Conservation (phyloP, 106 monocot genomes). For the Acorus gramineus region DNA sequence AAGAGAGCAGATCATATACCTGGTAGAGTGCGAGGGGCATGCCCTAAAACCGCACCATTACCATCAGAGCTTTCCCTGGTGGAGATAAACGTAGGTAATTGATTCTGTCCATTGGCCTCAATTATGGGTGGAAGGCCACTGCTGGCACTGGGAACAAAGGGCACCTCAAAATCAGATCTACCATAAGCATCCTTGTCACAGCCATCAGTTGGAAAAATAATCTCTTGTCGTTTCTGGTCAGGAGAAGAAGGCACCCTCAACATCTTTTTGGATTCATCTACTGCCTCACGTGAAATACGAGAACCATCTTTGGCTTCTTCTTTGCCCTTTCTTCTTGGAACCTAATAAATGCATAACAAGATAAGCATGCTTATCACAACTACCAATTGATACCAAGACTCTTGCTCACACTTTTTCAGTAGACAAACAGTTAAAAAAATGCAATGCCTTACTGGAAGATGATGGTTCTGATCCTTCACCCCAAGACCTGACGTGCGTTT, state of each 20-base stretch:
- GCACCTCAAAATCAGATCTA: slow-evolving; percentile 18
- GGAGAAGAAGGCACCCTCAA: slow-evolving; percentile 19
- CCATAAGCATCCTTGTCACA: slow-evolving; percentile 30
- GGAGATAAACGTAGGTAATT: slow-evolving; percentile 14
- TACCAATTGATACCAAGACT: too few species aligned
- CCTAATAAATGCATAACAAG: slow-evolving; percentile 23
- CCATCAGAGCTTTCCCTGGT: slow-evolving; percentile 28
- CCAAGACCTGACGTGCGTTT: slow-evolving; percentile 63
- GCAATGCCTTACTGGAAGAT: too few species aligned
- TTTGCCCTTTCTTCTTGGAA: slow-evolving; percentile 60
- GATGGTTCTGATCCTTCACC: slow-evolving; percentile 41
- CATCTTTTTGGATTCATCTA: slow-evolving; percentile 33
- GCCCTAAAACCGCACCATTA: background rate
- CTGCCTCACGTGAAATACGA: slow-evolving; percentile 26
- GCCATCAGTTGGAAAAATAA: slow-evolving; percentile 7
- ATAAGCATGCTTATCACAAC: too few species aligned
- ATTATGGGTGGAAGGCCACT: slow-evolving; percentile 7
- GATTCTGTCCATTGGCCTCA: slow-evolving; percentile 23
- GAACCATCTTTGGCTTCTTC: slow-evolving; percentile 49
- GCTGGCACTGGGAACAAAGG: slow-evolving; percentile 15
- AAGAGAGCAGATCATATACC: slow-evolving; percentile 19
- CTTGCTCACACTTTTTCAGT: too few species aligned
- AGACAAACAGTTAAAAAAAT: too few species aligned
- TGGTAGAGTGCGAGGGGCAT: slow-evolving; percentile 42
- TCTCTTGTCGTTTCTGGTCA: slow-evolving; percentile 28